These are phyloP conservation scores for Coniochaeta sp. DNA, from an alignment of 2,329 filamentous ascomycete genomes.

Conservation along the genomic window DNA sequence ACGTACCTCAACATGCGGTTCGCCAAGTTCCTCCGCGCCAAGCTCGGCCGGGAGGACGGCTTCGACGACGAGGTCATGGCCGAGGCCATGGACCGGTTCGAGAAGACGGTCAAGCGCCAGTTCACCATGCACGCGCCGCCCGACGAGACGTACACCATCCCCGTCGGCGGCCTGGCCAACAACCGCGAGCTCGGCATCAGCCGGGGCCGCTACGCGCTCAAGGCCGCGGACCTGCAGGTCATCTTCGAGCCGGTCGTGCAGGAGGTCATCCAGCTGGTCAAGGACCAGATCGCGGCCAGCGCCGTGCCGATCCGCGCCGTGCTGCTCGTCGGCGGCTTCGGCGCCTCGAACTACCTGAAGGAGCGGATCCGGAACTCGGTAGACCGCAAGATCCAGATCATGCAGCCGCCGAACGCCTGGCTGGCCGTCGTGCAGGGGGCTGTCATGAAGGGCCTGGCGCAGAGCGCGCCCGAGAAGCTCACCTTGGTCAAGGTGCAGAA, in stretches of 20 bases:
- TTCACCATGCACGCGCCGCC: constrained; percentile 25
- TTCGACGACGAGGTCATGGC: constrained; percentile 33
- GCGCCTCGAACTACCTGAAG: constrained; percentile 36
- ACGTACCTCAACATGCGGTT: constrained; percentile 42
- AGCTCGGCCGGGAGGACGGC: constrained; percentile 33
- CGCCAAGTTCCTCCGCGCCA: constrained; percentile 32
- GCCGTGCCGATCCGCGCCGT: constrained; percentile 35
- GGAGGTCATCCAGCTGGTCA: constrained; percentile 33
- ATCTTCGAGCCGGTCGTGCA: constrained; percentile 37
- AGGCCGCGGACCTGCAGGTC: constrained; percentile 27
- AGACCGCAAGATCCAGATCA: constrained; percentile 27
- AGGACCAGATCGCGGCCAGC: constrained; percentile 34
- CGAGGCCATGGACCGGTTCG: constrained; percentile 33
- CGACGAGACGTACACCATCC: constrained; percentile 20
- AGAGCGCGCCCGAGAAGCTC: constrained; percentile 23
- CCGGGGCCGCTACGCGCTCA: constrained; percentile 28
- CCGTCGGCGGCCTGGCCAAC: constrained; percentile 17
- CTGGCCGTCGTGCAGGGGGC: constrained; percentile 43
- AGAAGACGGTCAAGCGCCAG: constrained; percentile 30
- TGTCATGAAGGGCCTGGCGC: constrained; percentile 38
- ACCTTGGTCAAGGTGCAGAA: constrained; percentile 30
- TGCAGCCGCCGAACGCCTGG: constrained; percentile 43
- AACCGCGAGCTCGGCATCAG: constrained; percentile 29
- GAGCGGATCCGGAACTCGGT: constrained; percentile 29
- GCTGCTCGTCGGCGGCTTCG: constrained; percentile 33